phyloP scores from a whole-genome alignment of 495 filamentous ascomycete species.

The Talaromyces nanjingensis region DNA sequence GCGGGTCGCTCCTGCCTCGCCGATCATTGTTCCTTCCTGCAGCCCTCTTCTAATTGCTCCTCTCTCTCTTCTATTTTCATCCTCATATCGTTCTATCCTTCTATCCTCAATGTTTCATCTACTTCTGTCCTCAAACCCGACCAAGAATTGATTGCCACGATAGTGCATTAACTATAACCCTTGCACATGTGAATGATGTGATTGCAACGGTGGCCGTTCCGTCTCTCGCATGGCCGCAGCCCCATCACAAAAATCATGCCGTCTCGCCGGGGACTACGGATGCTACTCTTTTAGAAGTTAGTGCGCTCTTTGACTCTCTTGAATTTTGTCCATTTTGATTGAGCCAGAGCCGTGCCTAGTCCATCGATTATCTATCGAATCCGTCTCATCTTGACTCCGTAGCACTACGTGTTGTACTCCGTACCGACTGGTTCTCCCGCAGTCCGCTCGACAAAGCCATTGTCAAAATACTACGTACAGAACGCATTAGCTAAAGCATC shows the following conservation, averaged over 20 bases:
- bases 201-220: constrained; percentile 5
- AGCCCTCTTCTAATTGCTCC: neutral
- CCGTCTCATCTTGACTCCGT: neutral
- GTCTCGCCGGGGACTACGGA: constrained; percentile 5
- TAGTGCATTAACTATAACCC: neutral
- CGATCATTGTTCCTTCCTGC: neutral
- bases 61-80: neutral
- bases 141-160: neutral
- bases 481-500: neutral
- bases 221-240: constrained; percentile 1
- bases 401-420: neutral
- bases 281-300: neutral
- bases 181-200: constrained; percentile 6
- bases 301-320: neutral
- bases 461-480: neutral
- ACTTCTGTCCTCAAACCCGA: neutral
- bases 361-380: neutral
- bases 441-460: neutral
- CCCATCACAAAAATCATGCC: constrained; percentile 7
- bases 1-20: neutral
- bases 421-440: too few relatives aligned
- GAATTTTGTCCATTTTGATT: neutral
- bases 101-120: neutral
- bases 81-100: neutral
- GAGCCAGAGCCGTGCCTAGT: neutral